A percentile compares a stretch with the other conserved stretches of the same genome.
These are phyloP conservation scores for Circinella minor DNA, from an alignment of 371 early-diverging fungal genomes.

Conservation along the genomic window DNA sequence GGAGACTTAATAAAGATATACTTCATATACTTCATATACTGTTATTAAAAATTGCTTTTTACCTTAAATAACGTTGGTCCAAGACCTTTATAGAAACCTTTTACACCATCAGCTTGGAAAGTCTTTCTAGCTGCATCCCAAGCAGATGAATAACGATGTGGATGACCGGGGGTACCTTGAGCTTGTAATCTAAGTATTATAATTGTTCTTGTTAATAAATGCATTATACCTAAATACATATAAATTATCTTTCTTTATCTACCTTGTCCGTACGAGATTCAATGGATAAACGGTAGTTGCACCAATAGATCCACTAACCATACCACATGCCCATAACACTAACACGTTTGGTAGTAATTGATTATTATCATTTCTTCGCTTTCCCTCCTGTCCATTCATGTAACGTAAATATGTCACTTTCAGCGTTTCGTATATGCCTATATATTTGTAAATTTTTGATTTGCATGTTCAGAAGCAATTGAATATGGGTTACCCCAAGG, in stretches of 20 bases:
- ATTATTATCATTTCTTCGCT: constrained; percentile 21
- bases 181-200: constrained; percentile 73
- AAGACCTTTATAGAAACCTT: constrained; percentile 89
- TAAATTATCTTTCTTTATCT: neutral
- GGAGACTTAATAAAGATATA: neutral
- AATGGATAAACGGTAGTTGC: constrained; percentile 84
- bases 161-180: constrained; percentile 82
- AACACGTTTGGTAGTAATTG: constrained; percentile 49
- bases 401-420: constrained; percentile 71
- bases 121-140: constrained; percentile 75
- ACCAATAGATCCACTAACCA: constrained; percentile 74
- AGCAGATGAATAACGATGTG: constrained; percentile 69
- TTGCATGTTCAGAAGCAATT: no score
- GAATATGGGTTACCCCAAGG: no score
- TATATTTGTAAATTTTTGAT: no score
- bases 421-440: constrained; percentile 73
- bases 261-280: constrained; percentile 76
- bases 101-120: constrained; percentile 74
- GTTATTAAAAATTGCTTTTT: constrained; percentile 16
- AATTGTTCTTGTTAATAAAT: neutral
- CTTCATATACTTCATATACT: neutral
- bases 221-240: no score
- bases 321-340: constrained; percentile 74
- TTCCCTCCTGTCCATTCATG: constrained; percentile 43
- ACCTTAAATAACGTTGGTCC: constrained; percentile 80